Evolutionary conservation across 1,139 yeast species (phyloP).

Genomic region (Meyerozyma elateridarum): DNA sequence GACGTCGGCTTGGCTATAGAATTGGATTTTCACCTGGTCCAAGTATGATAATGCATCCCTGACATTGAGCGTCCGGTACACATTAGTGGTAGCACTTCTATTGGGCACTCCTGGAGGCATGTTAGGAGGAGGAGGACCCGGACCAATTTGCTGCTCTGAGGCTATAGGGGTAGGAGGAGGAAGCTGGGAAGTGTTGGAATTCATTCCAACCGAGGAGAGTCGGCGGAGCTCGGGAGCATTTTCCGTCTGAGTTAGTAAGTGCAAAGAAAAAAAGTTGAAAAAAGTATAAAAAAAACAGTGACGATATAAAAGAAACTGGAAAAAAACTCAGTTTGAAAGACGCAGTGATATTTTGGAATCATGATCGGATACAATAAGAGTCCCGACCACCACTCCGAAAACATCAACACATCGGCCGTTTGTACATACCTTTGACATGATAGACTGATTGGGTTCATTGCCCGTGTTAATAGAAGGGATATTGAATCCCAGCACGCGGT

Average conservation of each 20-base stretch:
- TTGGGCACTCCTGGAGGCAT: constrained; percentile 38
- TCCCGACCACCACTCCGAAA: too few species aligned
- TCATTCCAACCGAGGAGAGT: constrained; percentile 15
- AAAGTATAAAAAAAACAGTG: too few species aligned
- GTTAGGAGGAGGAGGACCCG: constrained; percentile 13
- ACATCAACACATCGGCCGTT: too few species aligned
- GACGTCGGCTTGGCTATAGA: constrained; percentile 88
- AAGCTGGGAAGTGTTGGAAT: constrained; percentile 2
- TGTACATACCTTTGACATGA: too few species aligned
- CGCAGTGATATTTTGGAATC: too few species aligned
- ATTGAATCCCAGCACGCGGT: constrained; percentile 38
- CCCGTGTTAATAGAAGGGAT: constrained; percentile 43
- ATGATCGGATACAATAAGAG: too few species aligned
- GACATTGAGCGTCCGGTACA: constrained; percentile 85
- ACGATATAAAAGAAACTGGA: too few species aligned
- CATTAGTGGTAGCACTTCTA: constrained; percentile 42
- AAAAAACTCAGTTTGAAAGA: too few species aligned
- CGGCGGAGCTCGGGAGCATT: constrained; percentile 24
- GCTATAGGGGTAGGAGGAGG: background rate
- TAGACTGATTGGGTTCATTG: constrained; percentile 21
- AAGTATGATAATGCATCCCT: constrained; percentile 93
- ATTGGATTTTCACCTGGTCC: constrained; percentile 93
- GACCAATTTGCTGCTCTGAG: constrained; percentile 9
- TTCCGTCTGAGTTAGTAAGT: constrained; percentile 14
- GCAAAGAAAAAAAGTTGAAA: constrained; percentile 9